Evolutionary conservation across 495 filamentous ascomycete species (phyloP).

Genomic region (Talaromyces thailandensis): DNA sequence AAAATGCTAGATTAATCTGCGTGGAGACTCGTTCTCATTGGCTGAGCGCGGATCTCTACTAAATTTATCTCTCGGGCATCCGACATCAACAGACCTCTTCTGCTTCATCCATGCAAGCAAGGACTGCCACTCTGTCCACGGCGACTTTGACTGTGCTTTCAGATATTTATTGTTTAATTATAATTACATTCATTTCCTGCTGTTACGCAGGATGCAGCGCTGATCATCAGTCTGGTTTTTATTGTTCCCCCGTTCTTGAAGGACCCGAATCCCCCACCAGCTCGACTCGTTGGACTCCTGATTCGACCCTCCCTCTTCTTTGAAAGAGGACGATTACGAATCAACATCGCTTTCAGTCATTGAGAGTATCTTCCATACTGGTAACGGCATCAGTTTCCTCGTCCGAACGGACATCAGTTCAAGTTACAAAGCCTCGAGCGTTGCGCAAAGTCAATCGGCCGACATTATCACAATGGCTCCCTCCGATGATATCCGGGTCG

Average conservation of each 20-base stretch:
- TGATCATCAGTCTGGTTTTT: not conserved
- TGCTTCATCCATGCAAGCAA: not conserved
- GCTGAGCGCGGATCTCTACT: not conserved
- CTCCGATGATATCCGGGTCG: slow-evolving; percentile 59
- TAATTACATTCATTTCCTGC: not conserved
- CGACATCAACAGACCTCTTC: not conserved
- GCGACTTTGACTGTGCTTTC: not conserved
- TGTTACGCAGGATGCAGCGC: not conserved
- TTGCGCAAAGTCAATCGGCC: not conserved
- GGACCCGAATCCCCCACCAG: not conserved
- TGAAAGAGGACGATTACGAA: no score
- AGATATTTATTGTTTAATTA: not conserved
- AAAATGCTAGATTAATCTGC: not conserved
- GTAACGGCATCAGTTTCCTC: not conserved
- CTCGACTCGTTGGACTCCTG: not conserved
- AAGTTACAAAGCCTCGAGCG: not conserved
- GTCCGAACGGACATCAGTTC: not conserved
- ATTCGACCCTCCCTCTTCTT: not conserved
- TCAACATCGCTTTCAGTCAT: not conserved
- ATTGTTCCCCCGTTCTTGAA: not conserved
- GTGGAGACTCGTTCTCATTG: not conserved
- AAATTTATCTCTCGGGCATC: slow-evolving; percentile 1
- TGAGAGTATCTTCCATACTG: not conserved
- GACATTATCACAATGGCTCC: slow-evolving; percentile 20
- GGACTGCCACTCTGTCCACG: not conserved